Base-by-base conservation (phyloP, 129 eudicot genomes). In the Ambrosia trifida region DNA sequence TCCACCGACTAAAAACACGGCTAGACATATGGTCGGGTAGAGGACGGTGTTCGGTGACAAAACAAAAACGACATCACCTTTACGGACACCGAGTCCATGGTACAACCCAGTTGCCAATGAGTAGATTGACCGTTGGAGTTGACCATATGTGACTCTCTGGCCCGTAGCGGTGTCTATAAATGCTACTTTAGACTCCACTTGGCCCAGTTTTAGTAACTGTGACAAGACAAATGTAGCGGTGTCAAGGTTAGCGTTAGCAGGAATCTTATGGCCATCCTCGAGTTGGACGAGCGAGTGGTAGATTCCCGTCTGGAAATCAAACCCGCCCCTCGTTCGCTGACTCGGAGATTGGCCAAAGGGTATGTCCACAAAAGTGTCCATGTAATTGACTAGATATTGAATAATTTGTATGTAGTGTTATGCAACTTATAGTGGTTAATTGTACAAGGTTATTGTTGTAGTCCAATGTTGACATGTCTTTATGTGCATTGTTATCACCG, bases 21-120 rank as follows among this genome's bases (percentile, higher is more conserved):
- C 91, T 0, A 90, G 86, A 57, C 97, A 90, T n/a, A 90, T 79
- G 72, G 66, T 75, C 0, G 95, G 97, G 76, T 85, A 90, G 43
- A 85, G 35, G 10, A 85, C 68, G 1, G 95, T 81, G 73, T 90
- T 90, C 3, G 91, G 89, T 2, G 95, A 90, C 33, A 90, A 54
- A 33, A 90, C 65, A 11, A 87, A 77, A 5, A 90, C 80, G 3
- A 90, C 95, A 13, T 90, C 89, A 24, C 91, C 91, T 66, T 87
- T 85, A 32, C 84, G 81, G 13, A 90, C 65, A 67, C 89, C 86
- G 8, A 90, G 91, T 12, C 86, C 87, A 12, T 83, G 84, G 69
- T 81, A 76, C 62, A 90, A 58, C 43, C 86, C 95, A 0, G 87
- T 68, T 4, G 97, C 91, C 9, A 90, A 80, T 5, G 79, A 63